phyloP scores from a whole-genome alignment of 352 stramenopile species.

The Phytophthora chlamydospora region DNA sequence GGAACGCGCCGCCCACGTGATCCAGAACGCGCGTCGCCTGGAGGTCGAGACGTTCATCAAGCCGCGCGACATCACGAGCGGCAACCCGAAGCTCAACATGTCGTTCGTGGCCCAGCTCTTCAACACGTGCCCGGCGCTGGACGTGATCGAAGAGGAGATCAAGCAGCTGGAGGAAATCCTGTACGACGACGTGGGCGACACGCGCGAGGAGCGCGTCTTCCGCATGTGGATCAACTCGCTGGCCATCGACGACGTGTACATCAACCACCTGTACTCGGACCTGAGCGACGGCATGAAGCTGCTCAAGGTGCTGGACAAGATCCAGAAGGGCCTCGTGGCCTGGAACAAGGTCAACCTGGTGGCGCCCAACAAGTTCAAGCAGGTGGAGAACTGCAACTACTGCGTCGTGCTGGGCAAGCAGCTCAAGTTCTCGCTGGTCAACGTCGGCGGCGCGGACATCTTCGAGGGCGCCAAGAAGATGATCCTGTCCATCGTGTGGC shows the following conservation, averaged over 20 bases:
- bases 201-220: conserved; percentile 89
- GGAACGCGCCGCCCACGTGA: conserved; percentile 80
- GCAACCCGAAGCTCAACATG: conserved; percentile 94
- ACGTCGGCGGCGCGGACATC: conserved; percentile 92
- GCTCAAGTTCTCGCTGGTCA: conserved; percentile 90
- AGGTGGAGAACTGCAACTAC: conserved; percentile 92
- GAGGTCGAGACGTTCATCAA: conserved; percentile 92
- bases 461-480: conserved; percentile 94
- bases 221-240: conserved; percentile 95
- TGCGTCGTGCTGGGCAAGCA: conserved; percentile 89
- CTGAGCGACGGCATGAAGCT: conserved; percentile 89
- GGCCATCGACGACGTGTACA: conserved; percentile 86
- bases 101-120: conserved; percentile 92
- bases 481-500: conserved; percentile 94
- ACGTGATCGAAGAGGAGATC: conserved; percentile 83
- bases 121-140: conserved; percentile 90
- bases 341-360: conserved; percentile 91
- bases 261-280: conserved; percentile 92
- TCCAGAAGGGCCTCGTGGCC: conserved; percentile 87
- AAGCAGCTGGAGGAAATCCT: conserved; percentile 88
- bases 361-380: conserved; percentile 91
- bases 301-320: conserved; percentile 90
- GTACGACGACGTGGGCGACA: conserved; percentile 88
- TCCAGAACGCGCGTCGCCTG: conserved; percentile 84
- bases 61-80: conserved; percentile 90